Conservation (phyloP, 176 grass and related monocot species). For the Leersia perrieri region DNA sequence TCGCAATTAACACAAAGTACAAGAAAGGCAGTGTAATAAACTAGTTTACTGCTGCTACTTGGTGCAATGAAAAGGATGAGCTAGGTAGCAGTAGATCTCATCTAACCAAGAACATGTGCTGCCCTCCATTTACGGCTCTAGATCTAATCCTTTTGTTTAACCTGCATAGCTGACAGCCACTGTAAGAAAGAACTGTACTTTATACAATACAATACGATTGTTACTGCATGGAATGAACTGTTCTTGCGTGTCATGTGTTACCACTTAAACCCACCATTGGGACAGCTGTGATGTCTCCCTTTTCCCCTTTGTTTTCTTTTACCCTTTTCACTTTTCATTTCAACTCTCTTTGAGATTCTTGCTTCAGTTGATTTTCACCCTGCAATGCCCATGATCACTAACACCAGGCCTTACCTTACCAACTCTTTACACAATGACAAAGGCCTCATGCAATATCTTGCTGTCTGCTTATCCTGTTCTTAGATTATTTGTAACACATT, state of each 20-base stretch:
- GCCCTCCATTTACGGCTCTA: conserved; percentile 30
- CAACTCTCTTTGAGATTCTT: conserved; percentile 42
- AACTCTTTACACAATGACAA: not conserved
- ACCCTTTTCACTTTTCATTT: conserved; percentile 41
- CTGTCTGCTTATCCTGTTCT: conserved; percentile 16
- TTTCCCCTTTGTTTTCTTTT: conserved; percentile 28
- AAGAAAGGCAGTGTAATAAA: conserved; percentile 36
- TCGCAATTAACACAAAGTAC: conserved; percentile 49
- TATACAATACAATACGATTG: not conserved
- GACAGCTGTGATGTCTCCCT: conserved; percentile 33
- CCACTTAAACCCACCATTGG: conserved; percentile 5
- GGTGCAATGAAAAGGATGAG: conserved; percentile 27
- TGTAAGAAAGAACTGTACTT: conserved; percentile 9
- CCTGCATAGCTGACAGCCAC: conserved; percentile 11
- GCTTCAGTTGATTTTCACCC: conserved; percentile 19
- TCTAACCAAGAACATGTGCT: conserved; percentile 43
- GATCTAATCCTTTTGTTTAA: conserved; percentile 56
- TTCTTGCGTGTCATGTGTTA: conserved; percentile 42
- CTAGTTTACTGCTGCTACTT: conserved; percentile 33
- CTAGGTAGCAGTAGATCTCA: conserved; percentile 39
- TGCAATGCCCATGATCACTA: conserved; percentile 31
- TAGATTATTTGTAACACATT: conserved; percentile 27
- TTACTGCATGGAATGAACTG: conserved; percentile 34
- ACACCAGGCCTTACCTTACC: not conserved
- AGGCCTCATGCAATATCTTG: not conserved